phyloP scores from a whole-genome alignment of 2,329 filamentous ascomycete species.

The Seiridium unicorne region DNA sequence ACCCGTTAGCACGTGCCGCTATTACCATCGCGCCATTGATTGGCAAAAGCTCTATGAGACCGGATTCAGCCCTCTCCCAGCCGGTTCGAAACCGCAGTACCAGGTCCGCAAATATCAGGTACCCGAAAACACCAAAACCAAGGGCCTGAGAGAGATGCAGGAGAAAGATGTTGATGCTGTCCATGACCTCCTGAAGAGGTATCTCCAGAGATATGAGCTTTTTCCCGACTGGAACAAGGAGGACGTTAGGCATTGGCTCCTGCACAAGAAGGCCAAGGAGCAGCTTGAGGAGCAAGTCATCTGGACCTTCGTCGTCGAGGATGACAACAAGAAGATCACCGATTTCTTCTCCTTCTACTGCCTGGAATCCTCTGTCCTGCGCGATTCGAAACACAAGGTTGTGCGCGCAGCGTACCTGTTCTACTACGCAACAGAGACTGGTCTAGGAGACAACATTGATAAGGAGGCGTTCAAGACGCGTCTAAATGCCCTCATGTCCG shows the following conservation, averaged over 20 bases:
- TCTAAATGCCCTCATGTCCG: conserved; percentile 76
- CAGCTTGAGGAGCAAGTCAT: conserved; percentile 74
- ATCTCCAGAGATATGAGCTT: conserved; percentile 78
- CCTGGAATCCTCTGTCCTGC: conserved; percentile 89
- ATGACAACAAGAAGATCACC: conserved; percentile 75
- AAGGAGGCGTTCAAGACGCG: conserved; percentile 68
- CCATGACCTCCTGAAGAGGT: conserved; percentile 70
- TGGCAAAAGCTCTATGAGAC: conserved; percentile 96
- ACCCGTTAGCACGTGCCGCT: conserved; percentile 88
- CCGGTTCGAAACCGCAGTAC: conserved; percentile 77
- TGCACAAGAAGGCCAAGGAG: conserved; percentile 61
- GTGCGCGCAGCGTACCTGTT: conserved; percentile 93
- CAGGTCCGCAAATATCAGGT: conserved; percentile 86
- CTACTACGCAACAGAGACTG: conserved; percentile 89
- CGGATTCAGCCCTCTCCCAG: conserved; percentile 86
- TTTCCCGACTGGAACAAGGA: conserved; percentile 76
- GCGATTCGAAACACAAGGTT: conserved; percentile 71
- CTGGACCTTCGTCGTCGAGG: conserved; percentile 89
- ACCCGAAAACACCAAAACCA: conserved; percentile 69
- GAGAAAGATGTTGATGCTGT: conserved; percentile 75
- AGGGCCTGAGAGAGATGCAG: conserved; percentile 79
- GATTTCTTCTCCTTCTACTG: conserved; percentile 98
- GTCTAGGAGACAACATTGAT: conserved; percentile 57
- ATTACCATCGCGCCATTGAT: conserved; percentile 91
- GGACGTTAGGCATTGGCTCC: conserved; percentile 85